These are phyloP conservation scores for Aspergillus sergii DNA, from an alignment of 2,329 filamentous ascomycete genomes.

Conservation along the genomic window DNA sequence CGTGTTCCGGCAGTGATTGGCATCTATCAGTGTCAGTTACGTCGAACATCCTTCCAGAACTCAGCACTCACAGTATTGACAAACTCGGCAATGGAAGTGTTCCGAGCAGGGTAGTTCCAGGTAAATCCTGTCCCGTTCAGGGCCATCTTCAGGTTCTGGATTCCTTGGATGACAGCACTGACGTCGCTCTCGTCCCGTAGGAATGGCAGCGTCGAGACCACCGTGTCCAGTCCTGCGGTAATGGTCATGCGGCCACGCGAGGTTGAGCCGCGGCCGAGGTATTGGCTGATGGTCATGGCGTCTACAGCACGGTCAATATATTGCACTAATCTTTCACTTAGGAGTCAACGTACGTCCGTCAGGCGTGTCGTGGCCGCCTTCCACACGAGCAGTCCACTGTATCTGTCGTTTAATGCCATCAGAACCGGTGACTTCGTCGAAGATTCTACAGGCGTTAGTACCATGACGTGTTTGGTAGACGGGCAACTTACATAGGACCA, in stretches of 20 bases:
- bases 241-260: slow-evolving; percentile 14
- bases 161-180: slow-evolving; percentile 12
- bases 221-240: slow-evolving; percentile 7
- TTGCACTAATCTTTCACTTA: neutral
- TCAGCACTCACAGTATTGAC: slow-evolving; percentile 6
- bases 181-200: slow-evolving; percentile 9
- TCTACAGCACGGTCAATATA: neutral
- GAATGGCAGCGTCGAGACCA: slow-evolving; percentile 12
- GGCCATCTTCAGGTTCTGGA: slow-evolving; percentile 8
- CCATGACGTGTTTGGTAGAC: neutral
- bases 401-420: slow-evolving; percentile 12
- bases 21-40: slow-evolving; percentile 4
- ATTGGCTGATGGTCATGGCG: slow-evolving; percentile 11
- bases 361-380: slow-evolving; percentile 12
- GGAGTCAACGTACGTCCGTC: slow-evolving; percentile 13
- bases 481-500: slow-evolving; percentile 14
- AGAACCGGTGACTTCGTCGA: slow-evolving; percentile 13
- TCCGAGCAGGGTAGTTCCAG: slow-evolving; percentile 14
- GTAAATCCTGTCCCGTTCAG: slow-evolving; percentile 5
- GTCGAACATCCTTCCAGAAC: neutral
- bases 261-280: slow-evolving; percentile 11
- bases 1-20: slow-evolving; percentile 4
- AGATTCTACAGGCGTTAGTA: slow-evolving; percentile 3
- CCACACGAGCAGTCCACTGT: slow-evolving; percentile 19
- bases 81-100: slow-evolving; percentile 9